phyloP scores from a whole-genome alignment of 306 rosid genomes.

The Cicer chorassanicum region DNA sequence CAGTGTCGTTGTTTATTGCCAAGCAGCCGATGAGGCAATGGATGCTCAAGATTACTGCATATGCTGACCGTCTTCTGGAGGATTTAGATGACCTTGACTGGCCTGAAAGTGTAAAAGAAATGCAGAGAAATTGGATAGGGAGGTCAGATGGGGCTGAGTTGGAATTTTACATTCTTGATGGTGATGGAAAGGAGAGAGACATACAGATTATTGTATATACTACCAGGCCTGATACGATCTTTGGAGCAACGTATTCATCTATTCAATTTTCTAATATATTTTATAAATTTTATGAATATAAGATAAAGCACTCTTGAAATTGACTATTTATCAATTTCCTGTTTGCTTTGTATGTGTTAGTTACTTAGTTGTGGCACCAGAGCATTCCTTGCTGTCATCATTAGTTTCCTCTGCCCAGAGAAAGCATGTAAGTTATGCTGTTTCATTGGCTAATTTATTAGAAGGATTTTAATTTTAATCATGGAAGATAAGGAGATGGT shows the following conservation, averaged over 20 bases:
- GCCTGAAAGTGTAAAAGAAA: conserved; percentile 97
- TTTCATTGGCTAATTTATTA: conserved; percentile 43
- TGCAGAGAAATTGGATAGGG: conserved; percentile 99
- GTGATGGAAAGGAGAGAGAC: conserved; percentile 73
- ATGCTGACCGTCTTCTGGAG: conserved; percentile 97
- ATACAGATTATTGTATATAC: conserved; percentile 75
- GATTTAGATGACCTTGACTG: conserved; percentile 92
- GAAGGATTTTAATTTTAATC: conserved; percentile 48
- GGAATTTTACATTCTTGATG: conserved; percentile 71
- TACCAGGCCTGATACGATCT: conserved; percentile 95
- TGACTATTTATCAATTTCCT: conserved; percentile 17
- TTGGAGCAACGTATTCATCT: conserved; percentile 92
- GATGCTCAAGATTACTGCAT: conserved; percentile 99
- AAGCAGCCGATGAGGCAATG: conserved; percentile 99
- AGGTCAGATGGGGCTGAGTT: conserved; percentile 97
- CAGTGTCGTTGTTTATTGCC: conserved; percentile 90
- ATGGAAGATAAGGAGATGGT: conserved; percentile 49
- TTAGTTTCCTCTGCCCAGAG: conserved; percentile 64
- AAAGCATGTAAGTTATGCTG: conserved; percentile 60
- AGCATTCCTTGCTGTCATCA: conserved; percentile 72
- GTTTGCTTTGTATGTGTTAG: conserved; percentile 56
- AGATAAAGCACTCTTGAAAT: conserved; percentile 37
- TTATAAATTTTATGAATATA: conserved; percentile 38
- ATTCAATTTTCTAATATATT: conserved; percentile 44
- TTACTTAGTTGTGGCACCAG: conserved; percentile 93